Conservation (phyloP, 140 eudicot genomes). For the Oenanthe javanica region DNA sequence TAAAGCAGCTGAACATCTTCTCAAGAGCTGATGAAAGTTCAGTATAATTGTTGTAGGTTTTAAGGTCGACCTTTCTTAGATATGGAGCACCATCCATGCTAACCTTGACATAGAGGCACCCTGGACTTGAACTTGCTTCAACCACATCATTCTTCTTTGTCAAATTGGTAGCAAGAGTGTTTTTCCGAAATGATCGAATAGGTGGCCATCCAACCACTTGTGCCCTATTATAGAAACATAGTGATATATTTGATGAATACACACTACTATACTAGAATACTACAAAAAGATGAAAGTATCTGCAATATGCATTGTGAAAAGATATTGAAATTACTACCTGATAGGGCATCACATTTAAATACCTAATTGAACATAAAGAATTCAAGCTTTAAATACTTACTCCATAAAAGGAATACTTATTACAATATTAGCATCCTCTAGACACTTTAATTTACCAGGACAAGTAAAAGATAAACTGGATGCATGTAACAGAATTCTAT, state of each 20-base stretch:
- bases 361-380: neutral
- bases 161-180: neutral
- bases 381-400: neutral
- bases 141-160: neutral
- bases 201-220: constrained; percentile 11
- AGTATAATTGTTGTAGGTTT: constrained; percentile 47
- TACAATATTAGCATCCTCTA: neutral
- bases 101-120: constrained; percentile 40
- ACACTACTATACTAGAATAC: no score
- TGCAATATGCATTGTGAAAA: neutral
- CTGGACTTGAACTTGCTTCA: neutral
- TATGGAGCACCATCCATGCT: constrained; percentile 96
- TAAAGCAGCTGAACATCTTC: constrained; percentile 83
- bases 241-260: neutral
- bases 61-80: constrained; percentile 70
- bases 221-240: neutral
- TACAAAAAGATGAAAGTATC: neutral
- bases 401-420: neutral
- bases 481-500: neutral
- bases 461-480: neutral
- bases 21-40: constrained; percentile 73
- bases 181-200: neutral
- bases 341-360: neutral
- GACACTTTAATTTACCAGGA: neutral
- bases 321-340: neutral